Percentiles rank a stretch among this genome's conserved stretches.
Conservation (phyloP, 257 asterid species). For the Capsicum baccatum region DNA sequence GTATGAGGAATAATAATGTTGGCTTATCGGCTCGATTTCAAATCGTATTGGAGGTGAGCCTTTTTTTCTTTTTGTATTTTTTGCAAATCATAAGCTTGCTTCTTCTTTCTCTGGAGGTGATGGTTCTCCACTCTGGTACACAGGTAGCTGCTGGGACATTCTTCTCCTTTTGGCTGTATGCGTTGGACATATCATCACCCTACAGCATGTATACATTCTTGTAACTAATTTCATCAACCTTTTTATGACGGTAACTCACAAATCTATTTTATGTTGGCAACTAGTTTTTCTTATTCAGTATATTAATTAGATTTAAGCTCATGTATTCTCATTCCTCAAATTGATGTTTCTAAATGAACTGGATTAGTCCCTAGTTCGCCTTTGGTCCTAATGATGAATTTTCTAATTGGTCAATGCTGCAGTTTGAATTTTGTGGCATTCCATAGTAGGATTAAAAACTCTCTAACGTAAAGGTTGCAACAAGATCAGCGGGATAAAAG, state of each 20-base stretch:
- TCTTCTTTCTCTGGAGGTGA: constrained; percentile 32
- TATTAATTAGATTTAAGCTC: constrained; percentile 1
- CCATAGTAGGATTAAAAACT: not conserved
- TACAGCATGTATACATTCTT: constrained; percentile 65
- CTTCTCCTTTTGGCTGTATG: constrained; percentile 79
- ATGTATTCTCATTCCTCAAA: not conserved
- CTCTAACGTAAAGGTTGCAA: not conserved
- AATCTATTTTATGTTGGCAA: constrained; percentile 46
- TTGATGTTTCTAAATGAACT: not conserved
- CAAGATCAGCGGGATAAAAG: not conserved
- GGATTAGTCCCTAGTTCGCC: not conserved
- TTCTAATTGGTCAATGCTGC: constrained; percentile 1
- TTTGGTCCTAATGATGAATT: constrained; percentile 21
- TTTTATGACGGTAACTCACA: constrained; percentile 71
- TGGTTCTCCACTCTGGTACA: constrained; percentile 39
- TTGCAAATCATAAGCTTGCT: constrained; percentile 19
- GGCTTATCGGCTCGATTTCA: constrained; percentile 66
- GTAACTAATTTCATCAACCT: constrained; percentile 70
- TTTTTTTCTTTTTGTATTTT: constrained; percentile 22
- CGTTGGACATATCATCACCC: constrained; percentile 62
- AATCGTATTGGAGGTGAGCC: constrained; percentile 69
- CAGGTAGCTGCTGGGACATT: constrained; percentile 77
- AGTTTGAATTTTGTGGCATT: not conserved
- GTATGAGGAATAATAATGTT: constrained; percentile 45
- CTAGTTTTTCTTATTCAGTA: constrained; percentile 5